Conservation (phyloP, 257 asterid species). For the Knoxia roxburghii region DNA sequence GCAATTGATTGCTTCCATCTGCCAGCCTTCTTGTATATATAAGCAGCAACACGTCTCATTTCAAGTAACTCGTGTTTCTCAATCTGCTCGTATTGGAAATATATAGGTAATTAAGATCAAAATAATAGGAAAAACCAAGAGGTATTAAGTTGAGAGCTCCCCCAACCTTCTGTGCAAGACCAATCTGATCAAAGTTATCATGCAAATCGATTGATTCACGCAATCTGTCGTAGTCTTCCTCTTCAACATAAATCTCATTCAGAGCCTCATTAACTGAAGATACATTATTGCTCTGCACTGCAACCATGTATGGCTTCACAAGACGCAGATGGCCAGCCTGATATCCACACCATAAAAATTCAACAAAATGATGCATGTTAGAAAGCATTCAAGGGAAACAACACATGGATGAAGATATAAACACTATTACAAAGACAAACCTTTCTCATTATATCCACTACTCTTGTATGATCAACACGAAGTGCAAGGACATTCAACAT, state of each 20-base stretch:
- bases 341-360: constrained; percentile 20
- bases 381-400: constrained; percentile 4
- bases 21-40: constrained; percentile 97
- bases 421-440: constrained; percentile 29
- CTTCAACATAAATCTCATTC: constrained; percentile 93
- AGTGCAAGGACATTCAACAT: constrained; percentile 95
- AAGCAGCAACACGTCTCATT: constrained; percentile 99
- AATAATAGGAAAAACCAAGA: constrained; percentile 5
- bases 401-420: neutral
- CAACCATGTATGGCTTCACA: constrained; percentile 97
- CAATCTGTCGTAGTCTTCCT: constrained; percentile 93
- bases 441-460: constrained; percentile 98
- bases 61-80: constrained; percentile 99
- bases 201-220: constrained; percentile 94
- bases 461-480: constrained; percentile 94
- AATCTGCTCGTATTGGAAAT: constrained; percentile 45
- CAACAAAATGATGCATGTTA: constrained; percentile 13
- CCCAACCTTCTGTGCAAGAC: constrained; percentile 93
- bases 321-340: constrained; percentile 96
- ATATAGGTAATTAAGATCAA: neutral
- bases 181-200: constrained; percentile 95
- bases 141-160: constrained; percentile 12
- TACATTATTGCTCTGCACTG: constrained; percentile 97
- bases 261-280: constrained; percentile 98
- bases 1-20: constrained; percentile 98